A percentile compares a stretch with the other conserved stretches of the same genome.
Conservation (phyloP, 2,329 filamentous ascomycete species). For the Diaporthe helianthi region DNA sequence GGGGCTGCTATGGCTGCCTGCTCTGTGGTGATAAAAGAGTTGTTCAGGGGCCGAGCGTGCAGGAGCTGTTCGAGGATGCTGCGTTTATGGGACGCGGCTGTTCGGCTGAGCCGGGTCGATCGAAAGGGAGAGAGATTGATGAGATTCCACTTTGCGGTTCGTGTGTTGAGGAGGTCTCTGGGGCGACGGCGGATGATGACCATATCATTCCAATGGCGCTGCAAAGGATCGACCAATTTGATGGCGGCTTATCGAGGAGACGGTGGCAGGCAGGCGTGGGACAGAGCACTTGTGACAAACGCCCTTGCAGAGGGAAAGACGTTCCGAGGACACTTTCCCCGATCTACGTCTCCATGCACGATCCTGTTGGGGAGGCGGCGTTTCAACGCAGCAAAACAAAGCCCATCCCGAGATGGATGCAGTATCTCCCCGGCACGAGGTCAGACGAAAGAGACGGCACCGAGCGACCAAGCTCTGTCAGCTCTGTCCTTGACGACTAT, state of each 20-base stretch:
- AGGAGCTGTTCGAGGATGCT: conserved; percentile 44
- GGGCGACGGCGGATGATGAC: conserved; percentile 42
- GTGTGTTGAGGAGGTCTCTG: conserved; percentile 52
- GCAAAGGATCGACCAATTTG: conserved; percentile 50
- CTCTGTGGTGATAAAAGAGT: conserved; percentile 54
- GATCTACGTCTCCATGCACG: conserved; percentile 58
- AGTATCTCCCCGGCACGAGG: conserved; percentile 39
- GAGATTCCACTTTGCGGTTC: conserved; percentile 57
- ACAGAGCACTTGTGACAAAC: background rate
- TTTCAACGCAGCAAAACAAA: conserved; percentile 59
- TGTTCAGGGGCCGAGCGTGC: conserved; percentile 45
- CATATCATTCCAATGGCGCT: conserved; percentile 51
- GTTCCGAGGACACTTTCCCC: conserved; percentile 37
- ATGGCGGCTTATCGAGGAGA: conserved; percentile 54
- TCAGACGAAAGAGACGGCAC: background rate
- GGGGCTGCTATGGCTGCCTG: conserved; percentile 62
- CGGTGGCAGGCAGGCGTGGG: conserved; percentile 49
- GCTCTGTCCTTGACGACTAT: conserved; percentile 28
- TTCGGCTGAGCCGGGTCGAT: conserved; percentile 27
- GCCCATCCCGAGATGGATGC: conserved; percentile 58
- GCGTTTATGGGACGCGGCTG: conserved; percentile 21
- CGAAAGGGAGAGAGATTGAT: conserved; percentile 49
- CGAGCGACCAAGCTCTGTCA: conserved; percentile 23
- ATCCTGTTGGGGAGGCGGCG: conserved; percentile 54
- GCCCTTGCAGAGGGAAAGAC: no score